Evolutionary conservation across 805 yeast genomes (phyloP), one percentile per base, ranked within the genome.

Genomic region (Teunomyces aglyptinius): DNA sequence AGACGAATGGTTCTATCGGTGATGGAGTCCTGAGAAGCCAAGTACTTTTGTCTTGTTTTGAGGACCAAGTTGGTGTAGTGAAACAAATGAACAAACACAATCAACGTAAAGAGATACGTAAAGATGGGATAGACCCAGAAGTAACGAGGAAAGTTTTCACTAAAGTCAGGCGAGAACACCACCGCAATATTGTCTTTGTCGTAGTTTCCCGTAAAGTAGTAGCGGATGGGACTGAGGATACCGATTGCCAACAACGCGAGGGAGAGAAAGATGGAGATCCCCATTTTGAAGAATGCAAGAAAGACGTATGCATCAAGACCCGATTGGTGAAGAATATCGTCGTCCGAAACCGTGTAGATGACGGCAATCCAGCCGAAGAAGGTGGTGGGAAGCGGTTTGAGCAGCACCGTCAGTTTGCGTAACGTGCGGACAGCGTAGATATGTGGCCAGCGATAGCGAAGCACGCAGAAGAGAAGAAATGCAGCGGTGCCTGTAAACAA

Each of bases 1-100:
- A 81, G 62, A 41, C 74, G 63, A 38, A 81, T 78, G 5, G 86
- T 81, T 49, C 85, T 62, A 59, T 81, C 86, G 2, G 84, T 80
- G 41, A 81, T 66, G 13, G 84, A 76, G 60, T 78, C 71, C 55
- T 81, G 85, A 4, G 80, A 71, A 0, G 85, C 86, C 47, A 81
- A 63, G 57, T 78, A 80, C 52, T 75, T 70, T 54, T 81, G 86
- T 34, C 86, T 63, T 1, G 80, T 75, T 50, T 70, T 71, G 41
- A 81, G 70, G 28, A 81, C 77, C 44, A 64, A 65, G 12, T 68
- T 65, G 16, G 85, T 81, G 56, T 69, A 77, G 41, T 66, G 66
- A 53, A 72, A 74, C 19, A 80, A 52, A 50, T 69, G 73, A 47
- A 65, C 67, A 49, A 71, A 75, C 22, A 78, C 78, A 7, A 80